Conservation (phyloP, 2,329 filamentous ascomycete genomes). For the Neofusicoccum sp. region DNA sequence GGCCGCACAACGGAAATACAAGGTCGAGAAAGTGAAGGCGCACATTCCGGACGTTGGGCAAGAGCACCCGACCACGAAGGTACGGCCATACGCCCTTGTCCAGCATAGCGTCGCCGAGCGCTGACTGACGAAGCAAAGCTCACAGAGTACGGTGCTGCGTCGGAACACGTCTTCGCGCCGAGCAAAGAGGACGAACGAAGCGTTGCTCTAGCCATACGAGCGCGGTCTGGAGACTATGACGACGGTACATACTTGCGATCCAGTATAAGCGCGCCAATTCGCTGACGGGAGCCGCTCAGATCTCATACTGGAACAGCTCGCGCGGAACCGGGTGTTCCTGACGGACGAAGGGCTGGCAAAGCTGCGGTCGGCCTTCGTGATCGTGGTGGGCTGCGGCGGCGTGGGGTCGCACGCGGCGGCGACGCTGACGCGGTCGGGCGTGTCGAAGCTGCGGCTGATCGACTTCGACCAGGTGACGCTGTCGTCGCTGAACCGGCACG, state of each 20-base stretch:
- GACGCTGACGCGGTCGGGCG: constrained; percentile 84
- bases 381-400: constrained; percentile 91
- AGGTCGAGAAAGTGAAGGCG: constrained; percentile 60
- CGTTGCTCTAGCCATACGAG: constrained; percentile 60
- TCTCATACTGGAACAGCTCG: constrained; percentile 90
- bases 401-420: constrained; percentile 91
- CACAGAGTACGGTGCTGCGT: constrained; percentile 62
- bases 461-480: constrained; percentile 98
- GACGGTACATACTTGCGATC: constrained; percentile 49
- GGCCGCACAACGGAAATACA: constrained; percentile 56
- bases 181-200: constrained; percentile 60
- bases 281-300: constrained; percentile 52
- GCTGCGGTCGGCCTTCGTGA: constrained; percentile 78
- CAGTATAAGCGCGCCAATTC: not conserved
- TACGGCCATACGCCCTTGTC: constrained; percentile 32
- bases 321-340: constrained; percentile 89
- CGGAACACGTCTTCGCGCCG: constrained; percentile 39
- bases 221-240: constrained; percentile 66
- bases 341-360: constrained; percentile 77
- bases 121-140: constrained; percentile 50
- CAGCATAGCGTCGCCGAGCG: not conserved
- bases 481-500: constrained; percentile 92
- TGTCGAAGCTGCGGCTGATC: constrained; percentile 82
- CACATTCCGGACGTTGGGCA: constrained; percentile 61
- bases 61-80: constrained; percentile 54